Evolutionary conservation across 2,329 filamentous ascomycete genomes (phyloP).

Genomic region (Diaporthe sp.): DNA sequence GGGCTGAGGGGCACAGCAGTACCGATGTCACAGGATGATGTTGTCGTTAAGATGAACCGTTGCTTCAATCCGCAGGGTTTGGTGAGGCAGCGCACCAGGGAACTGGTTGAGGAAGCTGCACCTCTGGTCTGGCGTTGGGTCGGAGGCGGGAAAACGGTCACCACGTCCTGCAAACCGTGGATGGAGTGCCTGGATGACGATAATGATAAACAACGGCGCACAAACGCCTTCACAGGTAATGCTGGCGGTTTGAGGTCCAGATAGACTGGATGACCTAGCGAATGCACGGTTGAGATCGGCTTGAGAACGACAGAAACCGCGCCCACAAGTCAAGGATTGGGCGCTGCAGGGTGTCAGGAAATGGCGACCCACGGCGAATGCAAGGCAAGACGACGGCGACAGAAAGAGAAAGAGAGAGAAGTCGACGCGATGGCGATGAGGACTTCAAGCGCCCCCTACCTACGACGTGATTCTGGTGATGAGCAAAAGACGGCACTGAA

Average conservation of each 20-base stretch:
- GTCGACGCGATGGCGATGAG: conserved; percentile 15
- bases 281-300: conserved; percentile 24
- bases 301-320: conserved; percentile 5
- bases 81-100: conserved; percentile 3
- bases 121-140: not conserved
- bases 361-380: not conserved
- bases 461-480: not conserved
- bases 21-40: not conserved
- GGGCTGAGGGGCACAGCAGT: not conserved
- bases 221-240: conserved; percentile 4
- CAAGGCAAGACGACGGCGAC: not conserved
- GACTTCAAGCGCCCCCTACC: not conserved
- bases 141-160: not conserved
- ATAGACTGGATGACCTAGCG: conserved; percentile 20
- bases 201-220: not conserved
- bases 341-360: not conserved
- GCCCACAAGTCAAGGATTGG: not conserved
- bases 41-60: not conserved
- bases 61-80: conserved; percentile 1
- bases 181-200: not conserved
- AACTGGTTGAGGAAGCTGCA: conserved; percentile 4
- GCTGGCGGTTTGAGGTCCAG: conserved; percentile 10
- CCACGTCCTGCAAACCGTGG: not conserved
- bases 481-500: not conserved
- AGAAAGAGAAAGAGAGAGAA: not conserved